phyloP scores from a whole-genome alignment of 2,329 filamentous ascomycete genomes.

The Colletotrichum spinosum region DNA sequence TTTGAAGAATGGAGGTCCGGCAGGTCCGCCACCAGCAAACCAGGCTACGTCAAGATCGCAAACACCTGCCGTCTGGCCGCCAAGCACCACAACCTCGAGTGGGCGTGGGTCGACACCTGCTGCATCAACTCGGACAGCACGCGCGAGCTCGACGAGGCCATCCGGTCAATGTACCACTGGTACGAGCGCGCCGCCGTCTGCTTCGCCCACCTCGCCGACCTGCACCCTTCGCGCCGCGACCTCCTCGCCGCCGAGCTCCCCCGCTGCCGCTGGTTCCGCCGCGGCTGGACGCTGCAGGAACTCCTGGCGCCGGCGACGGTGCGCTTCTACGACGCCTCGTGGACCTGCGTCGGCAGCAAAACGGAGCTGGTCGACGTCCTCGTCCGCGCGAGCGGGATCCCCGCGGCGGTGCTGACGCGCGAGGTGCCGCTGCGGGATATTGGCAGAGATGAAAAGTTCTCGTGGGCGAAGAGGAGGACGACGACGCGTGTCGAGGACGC shows the following conservation, averaged over 20 bases:
- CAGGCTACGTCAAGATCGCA: constrained; percentile 2
- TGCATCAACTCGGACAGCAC: neutral
- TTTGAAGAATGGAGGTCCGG: constrained; percentile 18
- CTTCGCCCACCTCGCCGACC: neutral
- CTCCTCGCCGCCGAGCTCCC: neutral
- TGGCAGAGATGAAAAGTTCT: constrained; percentile 41
- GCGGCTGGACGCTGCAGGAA: constrained; percentile 4
- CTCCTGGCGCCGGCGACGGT: neutral
- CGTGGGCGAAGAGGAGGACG: constrained; percentile 40
- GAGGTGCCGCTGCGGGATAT: neutral
- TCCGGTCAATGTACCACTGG: neutral
- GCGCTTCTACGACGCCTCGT: neutral
- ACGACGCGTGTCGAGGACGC: constrained; percentile 40
- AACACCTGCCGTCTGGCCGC: neutral
- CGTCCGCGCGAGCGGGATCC: neutral
- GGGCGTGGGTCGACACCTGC: neutral
- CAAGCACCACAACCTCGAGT: accelerated
- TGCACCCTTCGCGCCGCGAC: neutral
- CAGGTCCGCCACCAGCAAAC: accelerated
- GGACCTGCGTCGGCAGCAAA: neutral
- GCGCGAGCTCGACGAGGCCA: neutral
- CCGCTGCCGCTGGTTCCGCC: neutral
- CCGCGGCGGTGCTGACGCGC: neutral
- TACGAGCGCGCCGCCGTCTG: neutral
- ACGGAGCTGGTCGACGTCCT: accelerated